Base-by-base conservation (phyloP, 2,329 filamentous ascomycete genomes). In the Cladosporium sp. region DNA sequence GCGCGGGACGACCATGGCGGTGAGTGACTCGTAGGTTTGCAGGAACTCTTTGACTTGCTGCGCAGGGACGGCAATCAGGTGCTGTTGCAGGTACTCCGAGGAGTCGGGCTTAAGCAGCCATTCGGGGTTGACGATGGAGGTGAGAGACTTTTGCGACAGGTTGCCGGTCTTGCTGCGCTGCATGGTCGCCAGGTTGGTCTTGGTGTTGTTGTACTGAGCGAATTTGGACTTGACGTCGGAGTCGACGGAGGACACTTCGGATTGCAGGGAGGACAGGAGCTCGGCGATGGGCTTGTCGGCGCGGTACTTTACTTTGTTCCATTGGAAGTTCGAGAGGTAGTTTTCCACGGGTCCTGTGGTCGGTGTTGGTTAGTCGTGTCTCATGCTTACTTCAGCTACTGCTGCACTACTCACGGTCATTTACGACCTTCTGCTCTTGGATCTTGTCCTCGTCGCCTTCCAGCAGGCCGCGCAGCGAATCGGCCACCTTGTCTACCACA, bases 241-340 rank as follows among this genome's bases (percentile, higher is more conserved):
- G 82, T 99, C 95, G 76, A 96, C 92, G 64, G 91, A 95, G 67
- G 89, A 85, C 63, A 96, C 86, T 82, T 98, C 95, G 87, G 96
- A 97, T 76, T 96, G 92, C 66, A 99, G 82, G 48, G 89, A 89
- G 77, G 93, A 91, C 72, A 97, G 90, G 66, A 98, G 84, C 76
- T 98, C 94, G 64, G 88, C 86, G 67, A 99, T 86, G 59, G 94
- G 87, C 78, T 94, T 96, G 79, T 99, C 95, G 68, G 91, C 90
- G 73, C 95, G 89, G 79, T 98, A 99, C 77, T 97, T 95, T 80
- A 96, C 92, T 80, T 95, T 97, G 82, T 98, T 98, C 95, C 95
- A 99, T 70, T 88, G 86, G 79, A 98, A 99, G 64, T 86, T 89
- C 75, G 89, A 88, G 54, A 99, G 83, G 77, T 98, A 99, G 77